Evolutionary conservation across 2,329 filamentous ascomycete species (phyloP).

Genomic region (Neocatenulostroma microsporum): DNA sequence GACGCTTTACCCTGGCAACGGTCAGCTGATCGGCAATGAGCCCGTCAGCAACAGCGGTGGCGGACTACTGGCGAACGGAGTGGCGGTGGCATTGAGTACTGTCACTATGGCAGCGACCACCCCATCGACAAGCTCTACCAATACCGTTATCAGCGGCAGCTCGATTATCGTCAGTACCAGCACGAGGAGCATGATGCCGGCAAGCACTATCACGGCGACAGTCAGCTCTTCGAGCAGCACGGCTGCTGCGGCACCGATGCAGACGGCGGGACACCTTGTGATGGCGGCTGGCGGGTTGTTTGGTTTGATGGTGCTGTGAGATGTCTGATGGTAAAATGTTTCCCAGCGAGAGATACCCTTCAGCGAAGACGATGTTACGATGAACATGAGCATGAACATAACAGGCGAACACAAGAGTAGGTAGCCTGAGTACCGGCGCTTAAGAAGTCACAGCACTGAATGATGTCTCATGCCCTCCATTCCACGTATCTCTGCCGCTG

Average conservation of each 20-base stretch:
- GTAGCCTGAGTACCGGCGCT: no score
- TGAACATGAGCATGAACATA: not conserved
- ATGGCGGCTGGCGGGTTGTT: slow-evolving; percentile 1
- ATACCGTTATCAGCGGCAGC: not conserved
- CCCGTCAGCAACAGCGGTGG: slow-evolving; percentile 3
- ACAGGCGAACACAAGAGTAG: no score
- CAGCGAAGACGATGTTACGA: not conserved
- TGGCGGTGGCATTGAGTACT: slow-evolving; percentile 1
- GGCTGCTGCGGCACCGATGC: slow-evolving; percentile 1
- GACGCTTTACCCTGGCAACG: slow-evolving; percentile 9
- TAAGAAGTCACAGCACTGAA: no score
- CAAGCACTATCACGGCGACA: slow-evolving; percentile 3
- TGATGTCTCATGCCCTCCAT: no score
- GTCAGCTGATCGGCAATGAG: slow-evolving; percentile 9
- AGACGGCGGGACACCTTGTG: not conserved
- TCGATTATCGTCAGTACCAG: slow-evolving; percentile 2
- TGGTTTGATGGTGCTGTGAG: slow-evolving; percentile 5
- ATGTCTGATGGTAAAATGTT: not conserved
- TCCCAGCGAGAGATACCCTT: slow-evolving; percentile 3
- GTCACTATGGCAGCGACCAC: not conserved
- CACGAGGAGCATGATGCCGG: slow-evolving; percentile 1
- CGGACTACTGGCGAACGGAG: slow-evolving; percentile 9
- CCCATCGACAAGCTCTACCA: not conserved
- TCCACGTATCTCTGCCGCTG: no score
- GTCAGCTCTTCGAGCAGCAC: not conserved